These are phyloP conservation scores for Trametes versicolor DNA, from an alignment of 1,284 basidiomycete species.

Conservation along the genomic window DNA sequence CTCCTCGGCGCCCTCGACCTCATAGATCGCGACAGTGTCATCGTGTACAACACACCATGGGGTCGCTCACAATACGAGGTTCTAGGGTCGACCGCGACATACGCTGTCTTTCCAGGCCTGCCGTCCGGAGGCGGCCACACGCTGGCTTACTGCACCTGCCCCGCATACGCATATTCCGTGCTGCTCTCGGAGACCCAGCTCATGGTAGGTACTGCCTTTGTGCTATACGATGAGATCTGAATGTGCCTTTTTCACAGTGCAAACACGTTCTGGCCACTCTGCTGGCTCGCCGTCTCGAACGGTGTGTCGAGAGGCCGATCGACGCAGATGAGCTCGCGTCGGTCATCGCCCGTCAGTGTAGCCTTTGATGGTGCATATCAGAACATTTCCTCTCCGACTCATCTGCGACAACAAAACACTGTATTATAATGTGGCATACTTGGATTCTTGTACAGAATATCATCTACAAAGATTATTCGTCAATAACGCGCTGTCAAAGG, in stretches of 20 bases:
- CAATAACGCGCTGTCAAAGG: background rate
- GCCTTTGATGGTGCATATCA: constrained; percentile 4
- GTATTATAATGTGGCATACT: background rate
- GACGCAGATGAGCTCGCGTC: constrained; percentile 56
- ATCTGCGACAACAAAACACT: background rate
- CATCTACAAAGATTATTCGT: background rate
- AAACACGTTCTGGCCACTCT: constrained; percentile 78
- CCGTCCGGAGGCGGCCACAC: constrained; percentile 44
- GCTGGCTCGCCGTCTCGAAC: constrained; percentile 62
- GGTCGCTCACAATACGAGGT: constrained; percentile 70
- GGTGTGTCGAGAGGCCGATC: constrained; percentile 59
- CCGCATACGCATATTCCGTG: constrained; percentile 72
- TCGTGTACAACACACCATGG: constrained; percentile 67
- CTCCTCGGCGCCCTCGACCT: constrained; percentile 77
- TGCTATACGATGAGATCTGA: background rate
- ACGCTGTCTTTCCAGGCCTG: constrained; percentile 67
- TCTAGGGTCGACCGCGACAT: constrained; percentile 67
- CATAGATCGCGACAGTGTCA: constrained; percentile 72
- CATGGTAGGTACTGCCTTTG: constrained; percentile 56
- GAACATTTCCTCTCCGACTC: background rate
- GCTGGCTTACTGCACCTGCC: constrained; percentile 76
- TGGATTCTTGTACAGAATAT: constrained; percentile 8
- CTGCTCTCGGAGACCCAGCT: constrained; percentile 65
- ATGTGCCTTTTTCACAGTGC: constrained; percentile 55
- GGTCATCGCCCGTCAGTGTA: constrained; percentile 32